These are phyloP conservation scores for Gymnopilus junonius DNA, from an alignment of 768 basidiomycete species.

Conservation along the genomic window DNA sequence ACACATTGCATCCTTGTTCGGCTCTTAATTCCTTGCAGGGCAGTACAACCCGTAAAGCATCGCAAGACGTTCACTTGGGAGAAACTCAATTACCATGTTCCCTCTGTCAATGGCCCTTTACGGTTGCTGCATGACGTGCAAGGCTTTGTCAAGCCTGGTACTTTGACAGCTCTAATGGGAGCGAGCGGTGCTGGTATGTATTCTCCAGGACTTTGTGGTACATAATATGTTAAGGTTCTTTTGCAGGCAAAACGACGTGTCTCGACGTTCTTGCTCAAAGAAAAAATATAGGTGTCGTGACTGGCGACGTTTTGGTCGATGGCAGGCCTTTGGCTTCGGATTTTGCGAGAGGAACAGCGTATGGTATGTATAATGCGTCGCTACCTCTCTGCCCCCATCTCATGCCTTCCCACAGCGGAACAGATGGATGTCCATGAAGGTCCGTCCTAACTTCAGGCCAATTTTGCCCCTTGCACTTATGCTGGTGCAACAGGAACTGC, in stretches of 20 bases:
- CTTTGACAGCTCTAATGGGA: constrained; percentile 90
- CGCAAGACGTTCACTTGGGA: constrained; percentile 83
- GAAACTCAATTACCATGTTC: constrained; percentile 75
- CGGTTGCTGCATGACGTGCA: constrained; percentile 75
- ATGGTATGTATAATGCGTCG: constrained; percentile 51
- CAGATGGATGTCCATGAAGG: constrained; percentile 88
- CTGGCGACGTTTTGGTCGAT: constrained; percentile 69
- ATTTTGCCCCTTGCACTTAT: not conserved
- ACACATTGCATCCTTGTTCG: not conserved
- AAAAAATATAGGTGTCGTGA: constrained; percentile 70
- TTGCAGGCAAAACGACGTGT: constrained; percentile 73
- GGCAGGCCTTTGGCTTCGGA: constrained; percentile 61
- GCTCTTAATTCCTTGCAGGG: not conserved
- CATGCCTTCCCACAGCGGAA: constrained; percentile 50
- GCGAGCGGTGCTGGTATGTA: constrained; percentile 72
- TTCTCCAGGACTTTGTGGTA: constrained; percentile 2
- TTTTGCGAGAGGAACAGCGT: constrained; percentile 72
- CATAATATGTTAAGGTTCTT: constrained; percentile 10
- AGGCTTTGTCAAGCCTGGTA: constrained; percentile 86
- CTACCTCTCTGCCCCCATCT: constrained; percentile 11
- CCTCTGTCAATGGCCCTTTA: constrained; percentile 60
- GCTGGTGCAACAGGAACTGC: constrained; percentile 49
- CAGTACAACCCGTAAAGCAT: constrained; percentile 21
- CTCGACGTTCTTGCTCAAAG: constrained; percentile 75
- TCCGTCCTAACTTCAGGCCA: not conserved